Evolutionary conservation across 371 early-diverging fungal genomes (phyloP).

Genomic region (Umbelopsis sp.): DNA sequence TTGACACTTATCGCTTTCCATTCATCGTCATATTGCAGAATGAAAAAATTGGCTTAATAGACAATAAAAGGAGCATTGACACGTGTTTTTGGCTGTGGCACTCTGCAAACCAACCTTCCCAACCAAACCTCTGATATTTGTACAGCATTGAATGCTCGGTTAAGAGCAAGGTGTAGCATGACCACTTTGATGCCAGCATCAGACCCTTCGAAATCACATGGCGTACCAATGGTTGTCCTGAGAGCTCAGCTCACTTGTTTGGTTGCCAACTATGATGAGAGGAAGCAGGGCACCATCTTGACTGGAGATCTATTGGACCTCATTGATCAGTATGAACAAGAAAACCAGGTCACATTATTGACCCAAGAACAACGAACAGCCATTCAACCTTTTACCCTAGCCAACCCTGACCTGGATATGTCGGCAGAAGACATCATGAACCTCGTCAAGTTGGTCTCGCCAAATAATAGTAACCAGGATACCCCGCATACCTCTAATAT

Average conservation of each 20-base stretch:
- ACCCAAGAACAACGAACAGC: conserved; percentile 45
- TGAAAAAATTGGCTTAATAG: not conserved
- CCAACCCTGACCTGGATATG: conserved; percentile 56
- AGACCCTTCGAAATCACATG: conserved; percentile 3
- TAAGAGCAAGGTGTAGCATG: conserved; percentile 8
- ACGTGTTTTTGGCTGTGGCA: conserved; percentile 19
- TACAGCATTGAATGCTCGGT: not conserved
- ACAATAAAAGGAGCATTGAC: not conserved
- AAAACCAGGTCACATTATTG: conserved; percentile 39
- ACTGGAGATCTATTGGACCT: conserved; percentile 44
- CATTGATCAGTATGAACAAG: conserved; percentile 43
- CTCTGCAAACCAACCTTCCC: not conserved
- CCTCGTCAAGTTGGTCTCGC: conserved; percentile 44
- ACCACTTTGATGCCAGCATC: conserved; percentile 12
- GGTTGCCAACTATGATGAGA: conserved; percentile 32
- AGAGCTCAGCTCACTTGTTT: conserved; percentile 46
- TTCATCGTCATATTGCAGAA: not conserved
- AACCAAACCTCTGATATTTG: not conserved
- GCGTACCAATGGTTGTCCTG: conserved; percentile 38
- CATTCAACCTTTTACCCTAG: conserved; percentile 41
- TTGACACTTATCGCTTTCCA: not conserved
- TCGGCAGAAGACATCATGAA: conserved; percentile 51
- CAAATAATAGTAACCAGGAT: conserved; percentile 30
- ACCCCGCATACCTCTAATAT: conserved; percentile 35
- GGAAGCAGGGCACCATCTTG: conserved; percentile 37